These are phyloP conservation scores for Diaporthe vexans DNA, from an alignment of 2,329 filamentous ascomycete genomes.

Conservation along the genomic window DNA sequence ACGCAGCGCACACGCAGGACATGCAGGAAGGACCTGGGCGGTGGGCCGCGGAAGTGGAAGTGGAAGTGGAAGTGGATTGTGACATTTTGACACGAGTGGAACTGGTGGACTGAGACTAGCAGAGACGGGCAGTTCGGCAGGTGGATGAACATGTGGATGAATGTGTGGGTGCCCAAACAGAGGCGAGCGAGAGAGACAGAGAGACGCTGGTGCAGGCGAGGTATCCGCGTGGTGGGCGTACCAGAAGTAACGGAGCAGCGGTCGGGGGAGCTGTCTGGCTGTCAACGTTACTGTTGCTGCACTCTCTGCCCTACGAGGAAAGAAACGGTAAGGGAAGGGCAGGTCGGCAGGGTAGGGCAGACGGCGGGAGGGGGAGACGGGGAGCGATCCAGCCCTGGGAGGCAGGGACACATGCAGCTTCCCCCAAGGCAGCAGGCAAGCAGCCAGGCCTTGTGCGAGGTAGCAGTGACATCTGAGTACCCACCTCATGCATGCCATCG, in stretches of 20 bases:
- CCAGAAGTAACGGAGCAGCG: neutral
- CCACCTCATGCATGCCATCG: neutral
- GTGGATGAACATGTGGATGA: neutral
- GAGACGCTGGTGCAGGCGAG: neutral
- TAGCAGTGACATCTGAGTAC: too few species aligned
- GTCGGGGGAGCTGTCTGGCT: too few species aligned
- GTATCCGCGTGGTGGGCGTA: neutral
- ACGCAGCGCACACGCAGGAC: neutral
- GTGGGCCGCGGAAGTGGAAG: slow-evolving; percentile 12
- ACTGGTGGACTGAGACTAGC: neutral
- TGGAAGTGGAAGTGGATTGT: neutral
- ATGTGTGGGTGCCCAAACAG: neutral
- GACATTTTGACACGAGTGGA: neutral
- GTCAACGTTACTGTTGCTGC: neutral
- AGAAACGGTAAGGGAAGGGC: slow-evolving; percentile 6
- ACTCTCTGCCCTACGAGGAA: slow-evolving; percentile 20
- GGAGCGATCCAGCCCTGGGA: slow-evolving; percentile 15
- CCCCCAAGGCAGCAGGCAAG: slow-evolving; percentile 2
- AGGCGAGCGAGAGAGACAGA: neutral
- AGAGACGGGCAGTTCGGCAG: too few species aligned
- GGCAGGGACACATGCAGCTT: slow-evolving; percentile 20
- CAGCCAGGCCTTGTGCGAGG: too few species aligned
- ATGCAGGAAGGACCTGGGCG: neutral
- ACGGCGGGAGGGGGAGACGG: neutral
- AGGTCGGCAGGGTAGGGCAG: neutral